Evolutionary conservation across 768 basidiomycete species (phyloP).

Genomic region (Boletus sp.): DNA sequence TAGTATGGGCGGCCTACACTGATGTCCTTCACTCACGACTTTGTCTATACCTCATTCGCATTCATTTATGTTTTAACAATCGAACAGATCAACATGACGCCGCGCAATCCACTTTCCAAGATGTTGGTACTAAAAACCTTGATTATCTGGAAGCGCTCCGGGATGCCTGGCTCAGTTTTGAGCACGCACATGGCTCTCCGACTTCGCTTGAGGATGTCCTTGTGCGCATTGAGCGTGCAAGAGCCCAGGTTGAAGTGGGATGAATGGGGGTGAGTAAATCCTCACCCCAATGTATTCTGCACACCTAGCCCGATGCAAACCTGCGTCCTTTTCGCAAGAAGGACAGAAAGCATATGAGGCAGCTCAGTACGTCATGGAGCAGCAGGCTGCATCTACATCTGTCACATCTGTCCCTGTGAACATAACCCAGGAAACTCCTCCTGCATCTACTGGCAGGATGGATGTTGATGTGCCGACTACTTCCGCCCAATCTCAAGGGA

Average conservation of each 20-base stretch:
- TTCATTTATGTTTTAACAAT: slow-evolving; percentile 29
- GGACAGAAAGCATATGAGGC: slow-evolving; percentile 59
- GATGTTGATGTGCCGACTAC: slow-evolving; percentile 37
- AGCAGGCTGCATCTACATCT: slow-evolving; percentile 36
- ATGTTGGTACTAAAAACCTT: slow-evolving; percentile 66
- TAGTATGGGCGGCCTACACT: no score
- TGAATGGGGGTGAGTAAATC: slow-evolving; percentile 55
- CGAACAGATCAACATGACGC: slow-evolving; percentile 53
- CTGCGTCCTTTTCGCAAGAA: slow-evolving; percentile 41
- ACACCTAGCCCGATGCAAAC: not conserved
- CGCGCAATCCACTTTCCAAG: slow-evolving; percentile 66
- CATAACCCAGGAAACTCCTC: not conserved
- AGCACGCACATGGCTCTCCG: slow-evolving; percentile 76
- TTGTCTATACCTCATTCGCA: not conserved
- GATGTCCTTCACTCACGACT: not conserved
- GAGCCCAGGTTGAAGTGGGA: slow-evolving; percentile 56
- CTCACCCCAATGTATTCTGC: no score
- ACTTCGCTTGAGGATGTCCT: slow-evolving; percentile 61
- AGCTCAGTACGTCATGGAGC: slow-evolving; percentile 44
- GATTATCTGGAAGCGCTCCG: slow-evolving; percentile 97
- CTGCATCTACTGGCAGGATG: slow-evolving; percentile 33
- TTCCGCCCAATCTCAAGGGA: slow-evolving; percentile 45
- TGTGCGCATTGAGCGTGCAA: slow-evolving; percentile 64
- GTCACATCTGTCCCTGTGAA: slow-evolving; percentile 24
- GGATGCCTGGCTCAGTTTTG: slow-evolving; percentile 89